A percentile compares a stretch with the other conserved stretches of the same genome.
phyloP scores from a whole-genome alignment of 306 rosid species.

The Quercus suber region DNA sequence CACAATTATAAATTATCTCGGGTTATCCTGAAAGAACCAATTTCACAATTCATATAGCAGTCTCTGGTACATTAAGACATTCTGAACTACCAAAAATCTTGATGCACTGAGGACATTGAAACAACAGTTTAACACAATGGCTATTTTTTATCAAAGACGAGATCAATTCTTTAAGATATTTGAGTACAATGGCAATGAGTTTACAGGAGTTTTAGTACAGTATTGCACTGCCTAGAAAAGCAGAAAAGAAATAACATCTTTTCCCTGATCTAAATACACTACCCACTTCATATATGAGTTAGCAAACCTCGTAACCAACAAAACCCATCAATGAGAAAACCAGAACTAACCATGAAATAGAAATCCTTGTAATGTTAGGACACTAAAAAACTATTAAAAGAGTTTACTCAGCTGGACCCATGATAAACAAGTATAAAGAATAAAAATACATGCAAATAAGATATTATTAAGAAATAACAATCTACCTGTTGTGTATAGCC shows the following conservation, averaged over 20 bases:
- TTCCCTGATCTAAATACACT: background rate
- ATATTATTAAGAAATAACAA: background rate
- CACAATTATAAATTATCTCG: background rate
- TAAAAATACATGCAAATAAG: background rate
- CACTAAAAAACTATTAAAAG: background rate
- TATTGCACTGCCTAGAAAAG: background rate
- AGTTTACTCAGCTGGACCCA: background rate
- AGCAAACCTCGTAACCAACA: background rate
- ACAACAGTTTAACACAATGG: background rate
- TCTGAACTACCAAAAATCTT: background rate
- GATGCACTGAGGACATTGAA: background rate
- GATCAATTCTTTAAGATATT: background rate
- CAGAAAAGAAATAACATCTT: background rate
- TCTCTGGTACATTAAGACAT: background rate
- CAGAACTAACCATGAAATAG: background rate
- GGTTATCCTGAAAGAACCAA: background rate
- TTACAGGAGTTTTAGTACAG: background rate
- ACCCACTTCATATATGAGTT: background rate
- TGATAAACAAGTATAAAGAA: background rate
- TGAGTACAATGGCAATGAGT: background rate
- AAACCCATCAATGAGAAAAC: background rate
- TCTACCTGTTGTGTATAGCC: conserved; percentile 84
- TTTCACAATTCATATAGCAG: background rate
- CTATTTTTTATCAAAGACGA: background rate
- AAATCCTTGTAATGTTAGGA: background rate